Evolutionary conservation across 1,139 yeast species (phyloP).

Genomic region (Suhomyces bribrorum): DNA sequence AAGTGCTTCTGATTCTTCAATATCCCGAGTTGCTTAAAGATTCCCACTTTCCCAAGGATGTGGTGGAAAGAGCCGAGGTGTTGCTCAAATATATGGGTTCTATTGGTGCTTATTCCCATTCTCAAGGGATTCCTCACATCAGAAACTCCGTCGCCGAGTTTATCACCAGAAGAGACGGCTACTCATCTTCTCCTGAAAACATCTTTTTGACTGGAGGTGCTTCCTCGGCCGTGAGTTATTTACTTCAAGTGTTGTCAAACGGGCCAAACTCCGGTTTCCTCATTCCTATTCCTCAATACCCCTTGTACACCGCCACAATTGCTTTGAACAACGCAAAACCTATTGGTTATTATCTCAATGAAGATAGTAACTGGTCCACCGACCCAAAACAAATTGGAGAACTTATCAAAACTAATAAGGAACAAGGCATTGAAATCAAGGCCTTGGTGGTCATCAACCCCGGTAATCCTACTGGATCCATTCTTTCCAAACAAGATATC

Average conservation of each 20-base stretch:
- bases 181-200: slow-evolving; percentile 60
- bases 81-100: slow-evolving; percentile 70
- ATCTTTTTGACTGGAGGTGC: slow-evolving; percentile 92
- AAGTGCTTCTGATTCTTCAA: slow-evolving; percentile 81
- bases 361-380: slow-evolving; percentile 79
- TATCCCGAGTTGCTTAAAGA: slow-evolving; percentile 65
- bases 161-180: slow-evolving; percentile 69
- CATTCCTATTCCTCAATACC: slow-evolving; percentile 97
- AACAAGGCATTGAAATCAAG: slow-evolving; percentile 63
- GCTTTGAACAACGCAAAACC: slow-evolving; percentile 80
- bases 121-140: slow-evolving; percentile 78
- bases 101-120: slow-evolving; percentile 91
- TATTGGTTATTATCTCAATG: slow-evolving; percentile 86
- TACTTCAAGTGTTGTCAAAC: slow-evolving; percentile 68
- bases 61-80: slow-evolving; percentile 63
- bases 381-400: slow-evolving; percentile 64
- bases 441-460: slow-evolving; percentile 94
- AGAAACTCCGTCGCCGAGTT: slow-evolving; percentile 80
- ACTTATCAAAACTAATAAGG: slow-evolving; percentile 52
- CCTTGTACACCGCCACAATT: slow-evolving; percentile 89
- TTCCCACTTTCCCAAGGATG: slow-evolving; percentile 64
- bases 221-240: slow-evolving; percentile 80
- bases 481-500: slow-evolving; percentile 65
- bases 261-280: slow-evolving; percentile 77
- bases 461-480: slow-evolving; percentile 96